Base-by-base conservation (phyloP, 345 rosid species). In the Linum lewisii region DNA sequence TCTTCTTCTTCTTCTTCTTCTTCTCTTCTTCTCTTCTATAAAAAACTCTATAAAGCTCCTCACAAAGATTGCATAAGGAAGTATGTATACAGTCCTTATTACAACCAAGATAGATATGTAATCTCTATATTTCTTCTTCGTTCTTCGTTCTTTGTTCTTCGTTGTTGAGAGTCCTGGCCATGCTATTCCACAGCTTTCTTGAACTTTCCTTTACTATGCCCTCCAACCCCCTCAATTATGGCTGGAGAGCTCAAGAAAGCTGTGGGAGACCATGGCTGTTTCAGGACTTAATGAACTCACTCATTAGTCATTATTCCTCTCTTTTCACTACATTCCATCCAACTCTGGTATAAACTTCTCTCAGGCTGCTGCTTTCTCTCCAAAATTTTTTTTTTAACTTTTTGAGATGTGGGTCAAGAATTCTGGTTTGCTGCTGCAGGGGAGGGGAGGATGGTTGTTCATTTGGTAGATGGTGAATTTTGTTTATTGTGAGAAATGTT, bases 171-270 rank as follows among this genome's bases (percentile, higher is more conserved):
- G 77, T 77, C 82, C 82, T 71, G 75, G 82, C 66, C 91, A 82
- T 82, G 87, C 81, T 85, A 71, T 85, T 85, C 91, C 91, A 85
- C 91, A 82, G 91, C 91, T 85, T 85, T 85, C 91, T 85, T 85
- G 91, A 85, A 85, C 91, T 85, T 76, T 70, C 78, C 66, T 56
- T 16, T 24, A 34, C 37, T 36, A 23, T 21, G 44, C n/a, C 34
- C 22, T 37, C 24, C 4, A 25, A 6, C 4, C n/a, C 23, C 13
- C 61, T 5, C 21, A 52, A 24, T 19, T 21, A 4, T 2, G 14
- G 24, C 24, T 52, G 63, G 63, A 82, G 66, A 69, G 91, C 79
- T 82, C 91, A 85, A 85, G 91, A 85, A 85, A 85, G 91, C 85
- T 75, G 87, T 82, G 91, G 91, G 87, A 85, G 64, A 77, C 70